Conservation (phyloP, 192 early-diverging fungal species). For the Dispira simplex region DNA sequence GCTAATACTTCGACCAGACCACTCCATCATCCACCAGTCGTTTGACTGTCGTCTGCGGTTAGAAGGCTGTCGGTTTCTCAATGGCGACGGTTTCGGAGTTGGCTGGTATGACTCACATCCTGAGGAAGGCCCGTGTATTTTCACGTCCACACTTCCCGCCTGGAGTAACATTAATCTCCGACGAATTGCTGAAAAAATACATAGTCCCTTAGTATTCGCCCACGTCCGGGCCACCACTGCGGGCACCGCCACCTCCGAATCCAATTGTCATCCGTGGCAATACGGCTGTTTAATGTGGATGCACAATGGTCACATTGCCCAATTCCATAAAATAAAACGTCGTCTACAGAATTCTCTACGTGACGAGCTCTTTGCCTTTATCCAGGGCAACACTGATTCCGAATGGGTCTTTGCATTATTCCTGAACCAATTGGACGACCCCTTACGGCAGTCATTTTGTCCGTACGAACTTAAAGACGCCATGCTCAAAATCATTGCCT, state of each 20-base stretch:
- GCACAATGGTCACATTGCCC: conserved; percentile 60
- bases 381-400: conserved; percentile 68
- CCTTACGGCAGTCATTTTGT: conserved; percentile 31
- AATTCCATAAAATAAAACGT: conserved; percentile 52
- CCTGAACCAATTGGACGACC: conserved; percentile 36
- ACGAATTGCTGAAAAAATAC: conserved; percentile 60
- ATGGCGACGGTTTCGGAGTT: conserved; percentile 70
- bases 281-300: conserved; percentile 68
- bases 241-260: conserved; percentile 48
- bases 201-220: conserved; percentile 56
- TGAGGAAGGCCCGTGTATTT: conserved; percentile 48
- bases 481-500: conserved; percentile 58
- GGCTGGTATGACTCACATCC: conserved; percentile 53
- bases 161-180: conserved; percentile 68
- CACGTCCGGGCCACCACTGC: conserved; percentile 65
- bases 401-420: conserved; percentile 72
- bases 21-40: conserved; percentile 72
- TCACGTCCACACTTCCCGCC: conserved; percentile 65
- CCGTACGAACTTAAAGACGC: conserved; percentile 44
- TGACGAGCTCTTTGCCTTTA: conserved; percentile 49
- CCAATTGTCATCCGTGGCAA: conserved; percentile 51
- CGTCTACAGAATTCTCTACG: conserved; percentile 37
- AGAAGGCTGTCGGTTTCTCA: conserved; percentile 42
- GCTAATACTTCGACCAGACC: conserved; percentile 54
- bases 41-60: conserved; percentile 55